phyloP scores from a whole-genome alignment of 441 rosid species.

The Bocquillonia castaneifolia region DNA sequence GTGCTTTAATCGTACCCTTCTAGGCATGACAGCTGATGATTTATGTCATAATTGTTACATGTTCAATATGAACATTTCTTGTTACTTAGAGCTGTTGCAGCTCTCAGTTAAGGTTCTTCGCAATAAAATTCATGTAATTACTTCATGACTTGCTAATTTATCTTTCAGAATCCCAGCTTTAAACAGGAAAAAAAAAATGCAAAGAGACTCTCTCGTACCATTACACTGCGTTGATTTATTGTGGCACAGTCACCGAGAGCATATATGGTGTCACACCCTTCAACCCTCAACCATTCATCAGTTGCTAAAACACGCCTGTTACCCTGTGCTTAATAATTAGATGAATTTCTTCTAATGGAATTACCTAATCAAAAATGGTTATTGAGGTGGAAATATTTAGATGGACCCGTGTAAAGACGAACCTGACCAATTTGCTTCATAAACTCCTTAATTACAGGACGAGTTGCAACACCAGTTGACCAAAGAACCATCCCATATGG shows the following conservation, averaged over 20 bases:
- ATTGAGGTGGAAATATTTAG: too few species aligned
- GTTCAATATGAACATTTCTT: too few species aligned
- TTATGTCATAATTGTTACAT: too few species aligned
- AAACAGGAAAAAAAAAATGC: not conserved
- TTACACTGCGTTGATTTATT: slow-evolving; percentile 90
- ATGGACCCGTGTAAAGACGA: too few species aligned
- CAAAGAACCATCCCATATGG: slow-evolving; percentile 97
- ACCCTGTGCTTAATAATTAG: slow-evolving; percentile 37
- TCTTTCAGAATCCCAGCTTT: too few species aligned
- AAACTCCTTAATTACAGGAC: slow-evolving; percentile 74
- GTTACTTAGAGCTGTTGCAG: too few species aligned
- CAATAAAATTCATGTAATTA: too few species aligned
- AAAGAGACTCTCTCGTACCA: slow-evolving; percentile 48
- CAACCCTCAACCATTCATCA: slow-evolving; percentile 96
- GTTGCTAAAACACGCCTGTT: slow-evolving; percentile 90
- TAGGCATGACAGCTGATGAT: too few species aligned
- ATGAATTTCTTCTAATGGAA: too few species aligned
- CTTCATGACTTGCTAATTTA: not conserved
- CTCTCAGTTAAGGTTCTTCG: too few species aligned
- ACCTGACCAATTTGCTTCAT: slow-evolving; percentile 98
- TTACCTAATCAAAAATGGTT: too few species aligned
- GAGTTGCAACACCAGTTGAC: slow-evolving; percentile 97
- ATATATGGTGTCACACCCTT: slow-evolving; percentile 59
- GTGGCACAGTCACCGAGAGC: slow-evolving; percentile 99
- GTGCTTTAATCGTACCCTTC: too few species aligned